Percentiles rank a stretch among this genome's conserved stretches.
These are phyloP conservation scores for Begonia loranthoides DNA, from an alignment of 306 rosid species.

Conservation along the genomic window DNA sequence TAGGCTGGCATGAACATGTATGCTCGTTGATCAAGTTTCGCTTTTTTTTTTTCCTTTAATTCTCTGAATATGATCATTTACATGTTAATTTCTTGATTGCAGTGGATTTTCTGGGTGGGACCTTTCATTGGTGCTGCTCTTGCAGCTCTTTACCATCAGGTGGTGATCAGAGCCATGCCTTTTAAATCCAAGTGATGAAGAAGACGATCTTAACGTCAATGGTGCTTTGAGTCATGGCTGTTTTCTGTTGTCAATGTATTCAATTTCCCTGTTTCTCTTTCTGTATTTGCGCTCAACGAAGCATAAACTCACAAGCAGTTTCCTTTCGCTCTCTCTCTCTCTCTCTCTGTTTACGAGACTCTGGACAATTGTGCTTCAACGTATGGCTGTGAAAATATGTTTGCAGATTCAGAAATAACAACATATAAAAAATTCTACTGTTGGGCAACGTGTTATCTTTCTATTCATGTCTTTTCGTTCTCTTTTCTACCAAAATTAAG, in stretches of 20 bases:
- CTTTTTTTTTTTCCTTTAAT: too few relatives aligned
- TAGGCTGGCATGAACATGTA: conserved; percentile 41
- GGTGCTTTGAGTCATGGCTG: neutral
- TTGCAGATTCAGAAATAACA: neutral
- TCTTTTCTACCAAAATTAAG: too few relatives aligned
- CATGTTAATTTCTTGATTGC: conserved; percentile 1
- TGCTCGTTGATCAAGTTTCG: neutral
- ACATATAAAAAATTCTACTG: neutral
- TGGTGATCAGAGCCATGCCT: conserved; percentile 50
- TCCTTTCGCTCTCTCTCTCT: too few relatives aligned
- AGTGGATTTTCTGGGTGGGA: conserved; percentile 65
- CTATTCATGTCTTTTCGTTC: too few relatives aligned
- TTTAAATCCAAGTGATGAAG: conserved; percentile 30
- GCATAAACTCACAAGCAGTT: too few relatives aligned
- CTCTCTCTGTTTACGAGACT: too few relatives aligned
- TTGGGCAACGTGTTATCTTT: too few relatives aligned
- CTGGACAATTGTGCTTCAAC: too few relatives aligned
- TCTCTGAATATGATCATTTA: too few relatives aligned
- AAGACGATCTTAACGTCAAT: neutral
- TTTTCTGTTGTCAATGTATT: neutral
- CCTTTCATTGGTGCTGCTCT: conserved; percentile 51
- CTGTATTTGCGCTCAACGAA: too few relatives aligned
- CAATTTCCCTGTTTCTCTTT: too few relatives aligned
- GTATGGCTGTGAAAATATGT: neutral
- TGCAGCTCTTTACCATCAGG: conserved; percentile 44